Percentiles rank a stretch among this genome's conserved stretches.
phyloP scores from a whole-genome alignment of 208 protist genomes.

The Naegleria lovaniensis region DNA sequence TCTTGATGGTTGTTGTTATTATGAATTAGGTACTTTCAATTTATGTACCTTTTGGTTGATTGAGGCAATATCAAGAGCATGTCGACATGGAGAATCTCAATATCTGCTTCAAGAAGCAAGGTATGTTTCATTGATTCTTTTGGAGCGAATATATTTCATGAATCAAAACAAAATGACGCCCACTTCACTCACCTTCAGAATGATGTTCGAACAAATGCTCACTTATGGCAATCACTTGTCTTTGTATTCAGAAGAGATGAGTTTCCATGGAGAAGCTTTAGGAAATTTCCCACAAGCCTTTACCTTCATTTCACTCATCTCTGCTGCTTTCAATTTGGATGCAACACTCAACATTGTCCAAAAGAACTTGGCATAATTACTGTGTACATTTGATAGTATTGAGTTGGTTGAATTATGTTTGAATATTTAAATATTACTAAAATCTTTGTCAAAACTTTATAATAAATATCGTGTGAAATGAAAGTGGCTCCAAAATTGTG shows the following conservation, averaged over 20 bases:
- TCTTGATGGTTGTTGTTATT: no score
- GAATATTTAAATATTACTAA: no score
- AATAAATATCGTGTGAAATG: no score
- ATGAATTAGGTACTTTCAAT: constrained; percentile 47
- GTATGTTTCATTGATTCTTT: no score
- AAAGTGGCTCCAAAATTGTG: no score
- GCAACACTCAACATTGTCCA: neutral
- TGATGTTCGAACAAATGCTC: constrained; percentile 56
- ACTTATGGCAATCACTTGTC: constrained; percentile 53
- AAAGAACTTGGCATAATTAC: neutral
- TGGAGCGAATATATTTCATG: no score
- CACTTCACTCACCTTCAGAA: neutral
- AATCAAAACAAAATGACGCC: no score
- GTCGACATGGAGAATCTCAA: constrained; percentile 18
- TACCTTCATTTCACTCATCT: constrained; percentile 49
- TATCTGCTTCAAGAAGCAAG: constrained; percentile 35
- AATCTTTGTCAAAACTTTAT: no score
- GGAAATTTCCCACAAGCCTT: constrained; percentile 55
- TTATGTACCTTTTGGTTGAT: constrained; percentile 53
- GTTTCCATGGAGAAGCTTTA: constrained; percentile 34
- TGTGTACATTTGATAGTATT: neutral
- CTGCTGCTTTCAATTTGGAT: constrained; percentile 49
- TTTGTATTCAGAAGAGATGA: constrained; percentile 45
- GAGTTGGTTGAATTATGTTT: no score
- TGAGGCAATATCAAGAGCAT: constrained; percentile 41